Evolutionary conservation across 805 yeast genomes (phyloP).

Genomic region (Sugiyamaella floridensis): DNA sequence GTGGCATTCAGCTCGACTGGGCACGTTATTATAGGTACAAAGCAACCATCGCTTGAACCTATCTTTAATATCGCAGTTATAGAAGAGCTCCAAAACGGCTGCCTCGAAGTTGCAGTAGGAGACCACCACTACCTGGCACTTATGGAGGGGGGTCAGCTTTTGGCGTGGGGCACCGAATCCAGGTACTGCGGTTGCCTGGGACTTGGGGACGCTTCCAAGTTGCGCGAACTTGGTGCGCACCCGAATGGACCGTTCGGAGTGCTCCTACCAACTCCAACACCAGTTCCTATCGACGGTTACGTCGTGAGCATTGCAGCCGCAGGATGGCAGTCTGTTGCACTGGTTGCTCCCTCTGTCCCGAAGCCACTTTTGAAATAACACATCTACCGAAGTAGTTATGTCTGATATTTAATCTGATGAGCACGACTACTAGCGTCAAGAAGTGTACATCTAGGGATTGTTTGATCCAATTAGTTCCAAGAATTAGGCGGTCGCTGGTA

Average conservation of each 20-base stretch:
- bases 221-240: conserved; percentile 20
- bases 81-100: conserved; percentile 41
- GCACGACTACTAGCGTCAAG: too few relatives aligned
- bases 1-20: conserved; percentile 51
- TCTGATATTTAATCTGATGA: too few relatives aligned
- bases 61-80: conserved; percentile 33
- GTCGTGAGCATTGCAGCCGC: conserved; percentile 61
- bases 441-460: too few relatives aligned
- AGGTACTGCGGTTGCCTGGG: conserved; percentile 63
- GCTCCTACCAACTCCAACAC: conserved; percentile 38
- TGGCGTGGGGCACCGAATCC: conserved; percentile 65
- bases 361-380: not conserved
- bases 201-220: conserved; percentile 36
- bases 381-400: too few relatives aligned
- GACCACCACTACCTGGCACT: conserved; percentile 66
- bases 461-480: too few relatives aligned
- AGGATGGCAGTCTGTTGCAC: conserved; percentile 77
- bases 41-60: conserved; percentile 6
- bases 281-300: conserved; percentile 30
- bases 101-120: conserved; percentile 57
- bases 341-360: conserved; percentile 29
- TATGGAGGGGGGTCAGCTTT: conserved; percentile 48
- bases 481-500: too few relatives aligned
- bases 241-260: conserved; percentile 19
- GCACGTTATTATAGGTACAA: conserved; percentile 38